Conservation (phyloP, 495 filamentous ascomycete genomes). For the Aspergillus incahuasiensis region DNA sequence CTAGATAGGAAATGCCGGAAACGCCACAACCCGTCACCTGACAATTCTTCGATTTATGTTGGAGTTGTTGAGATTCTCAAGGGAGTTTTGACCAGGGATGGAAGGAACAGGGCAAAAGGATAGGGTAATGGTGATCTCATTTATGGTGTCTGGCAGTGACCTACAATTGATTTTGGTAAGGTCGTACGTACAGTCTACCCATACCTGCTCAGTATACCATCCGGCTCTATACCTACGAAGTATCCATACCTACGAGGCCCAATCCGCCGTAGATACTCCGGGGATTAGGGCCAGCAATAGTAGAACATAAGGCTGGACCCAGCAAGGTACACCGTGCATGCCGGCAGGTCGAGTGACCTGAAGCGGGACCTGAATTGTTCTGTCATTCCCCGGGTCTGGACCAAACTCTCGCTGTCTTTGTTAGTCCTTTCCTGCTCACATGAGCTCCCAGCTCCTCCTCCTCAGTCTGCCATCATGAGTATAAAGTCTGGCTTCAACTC, state of each 20-base stretch:
- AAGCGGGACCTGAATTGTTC: neutral
- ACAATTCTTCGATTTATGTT: neutral
- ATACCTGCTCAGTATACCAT: too few relatives aligned
- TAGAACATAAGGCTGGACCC: neutral
- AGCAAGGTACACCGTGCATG: neutral
- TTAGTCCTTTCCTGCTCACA: conserved; percentile 14
- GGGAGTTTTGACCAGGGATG: neutral
- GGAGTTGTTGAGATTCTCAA: neutral
- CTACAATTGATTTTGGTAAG: neutral
- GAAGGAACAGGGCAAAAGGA: neutral
- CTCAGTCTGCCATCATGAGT: conserved; percentile 11
- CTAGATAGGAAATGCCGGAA: neutral
- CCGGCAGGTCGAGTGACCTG: conserved; percentile 4
- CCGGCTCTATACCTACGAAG: too few relatives aligned
- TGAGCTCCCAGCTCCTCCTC: conserved; percentile 10
- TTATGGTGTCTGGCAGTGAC: neutral
- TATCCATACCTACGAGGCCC: too few relatives aligned
- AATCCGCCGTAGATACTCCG: neutral
- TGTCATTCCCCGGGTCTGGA: conserved; percentile 17
- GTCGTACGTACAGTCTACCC: too few relatives aligned
- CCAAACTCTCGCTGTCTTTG: conserved; percentile 12
- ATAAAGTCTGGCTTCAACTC: conserved; percentile 13
- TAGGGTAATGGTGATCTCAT: neutral
- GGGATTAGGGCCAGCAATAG: neutral
- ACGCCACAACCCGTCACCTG: neutral